A percentile compares a stretch with the other conserved stretches of the same genome.
Conservation (phyloP, 2,329 filamentous ascomycete genomes). For the Aspergillus chevalieri region DNA sequence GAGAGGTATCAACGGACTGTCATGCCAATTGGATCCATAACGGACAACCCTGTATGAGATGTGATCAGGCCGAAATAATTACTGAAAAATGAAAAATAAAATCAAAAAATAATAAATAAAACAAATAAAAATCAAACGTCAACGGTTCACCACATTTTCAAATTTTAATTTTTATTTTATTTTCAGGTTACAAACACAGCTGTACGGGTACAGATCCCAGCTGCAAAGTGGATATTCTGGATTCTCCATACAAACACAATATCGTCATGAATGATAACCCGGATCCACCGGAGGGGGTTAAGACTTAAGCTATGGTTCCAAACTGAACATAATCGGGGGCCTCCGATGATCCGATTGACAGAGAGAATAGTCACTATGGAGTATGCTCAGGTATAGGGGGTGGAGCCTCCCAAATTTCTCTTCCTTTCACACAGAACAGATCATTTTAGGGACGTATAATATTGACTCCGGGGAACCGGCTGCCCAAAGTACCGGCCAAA, state of each 20-base stretch:
- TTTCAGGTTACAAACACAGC: slow-evolving; percentile 1
- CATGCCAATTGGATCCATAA: neutral
- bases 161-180: neutral
- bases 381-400: neutral
- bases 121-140: slow-evolving; percentile 6
- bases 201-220: neutral
- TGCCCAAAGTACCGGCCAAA: no score
- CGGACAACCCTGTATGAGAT: neutral
- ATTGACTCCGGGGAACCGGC: slow-evolving; percentile 28
- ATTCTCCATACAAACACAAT: neutral
- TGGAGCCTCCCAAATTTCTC: neutral
- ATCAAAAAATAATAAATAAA: slow-evolving; percentile 12
- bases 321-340: neutral
- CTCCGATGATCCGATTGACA: slow-evolving; percentile 6
- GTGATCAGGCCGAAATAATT: slow-evolving; percentile 7
- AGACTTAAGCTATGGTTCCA: neutral
- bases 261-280: neutral
- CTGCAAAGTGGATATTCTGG: neutral
- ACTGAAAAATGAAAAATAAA: slow-evolving; percentile 8
- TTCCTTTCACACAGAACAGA: no score
- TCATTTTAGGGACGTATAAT: no score
- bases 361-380: neutral
- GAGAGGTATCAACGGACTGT: no score
- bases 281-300: neutral
- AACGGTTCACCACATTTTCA: neutral